Base-by-base conservation (phyloP, 2,329 filamentous ascomycete species). In the Alternaria metachromatica region DNA sequence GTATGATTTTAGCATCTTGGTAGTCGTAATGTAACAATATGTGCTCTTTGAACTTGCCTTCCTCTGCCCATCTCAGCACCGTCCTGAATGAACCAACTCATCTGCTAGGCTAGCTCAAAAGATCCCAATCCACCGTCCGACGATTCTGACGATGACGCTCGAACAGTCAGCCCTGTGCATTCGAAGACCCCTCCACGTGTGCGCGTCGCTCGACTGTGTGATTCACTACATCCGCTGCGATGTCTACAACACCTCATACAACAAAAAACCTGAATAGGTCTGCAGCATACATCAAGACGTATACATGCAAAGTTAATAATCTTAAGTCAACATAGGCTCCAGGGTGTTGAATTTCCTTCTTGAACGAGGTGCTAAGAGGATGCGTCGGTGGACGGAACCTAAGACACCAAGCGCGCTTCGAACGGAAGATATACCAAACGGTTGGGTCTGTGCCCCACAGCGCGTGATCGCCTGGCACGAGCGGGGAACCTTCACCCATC, bases 1-100 rank as follows among this genome's bases (percentile, higher is more conserved):
- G 26, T 46, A 62, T 61, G 37, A n/a, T 48, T 25, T 44, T 51
- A 62, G 48, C 30, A 48, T 41, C 51, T 8, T 23, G 26, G 21
- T 59, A 62, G 48, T 48, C 4, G 18, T 62, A 62, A 62, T 62
- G 60, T 59, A 54, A 54, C 60, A 58, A 59, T 46, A 53, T 41
- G 45, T 58, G 44, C 20, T 21, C 28, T 45, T 30, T 49, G 20
- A 54, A 51, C 9, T 7, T 37, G 20, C 15, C 37, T 30, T 33
- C 2, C 8, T 12, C 11, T 23, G 3, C 12, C 6, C 1, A 45
- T 10, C 1, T 0, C 0, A 20, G 11, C 9, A 25, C 6, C 18
- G 21, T 30, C 25, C 28, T 2, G 6, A 8, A 11, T 6, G 37
- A 41, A 10, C 1, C 33, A 9, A 37, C 33, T 10, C 33, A 37